Conservation (phyloP, 208 protist species). For the Leishmania aethiopica region DNA sequence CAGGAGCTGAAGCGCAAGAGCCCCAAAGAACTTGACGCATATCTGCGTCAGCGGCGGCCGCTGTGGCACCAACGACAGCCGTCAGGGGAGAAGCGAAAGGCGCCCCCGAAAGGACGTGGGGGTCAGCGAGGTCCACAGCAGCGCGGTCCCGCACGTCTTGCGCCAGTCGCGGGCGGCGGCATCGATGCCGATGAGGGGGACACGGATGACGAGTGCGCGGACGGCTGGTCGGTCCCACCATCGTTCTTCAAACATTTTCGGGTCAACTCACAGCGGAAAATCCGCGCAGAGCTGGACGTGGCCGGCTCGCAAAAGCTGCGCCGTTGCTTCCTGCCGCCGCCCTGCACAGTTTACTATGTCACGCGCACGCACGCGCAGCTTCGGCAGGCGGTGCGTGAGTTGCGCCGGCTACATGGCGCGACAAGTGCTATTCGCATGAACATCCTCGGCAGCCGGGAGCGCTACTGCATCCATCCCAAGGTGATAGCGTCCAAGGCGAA, state of each 20-base stretch:
- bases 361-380: slow-evolving; percentile 98
- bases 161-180: neutral
- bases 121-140: neutral
- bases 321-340: slow-evolving; percentile 48
- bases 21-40: slow-evolving; percentile 91
- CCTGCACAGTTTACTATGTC: slow-evolving; percentile 93
- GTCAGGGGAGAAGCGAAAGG: neutral
- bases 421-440: slow-evolving; percentile 73
- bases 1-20: slow-evolving; percentile 92
- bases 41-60: slow-evolving; percentile 80
- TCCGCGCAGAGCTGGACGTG: slow-evolving; percentile 55
- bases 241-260: slow-evolving; percentile 71
- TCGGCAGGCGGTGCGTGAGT: slow-evolving; percentile 93
- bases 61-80: slow-evolving; percentile 33
- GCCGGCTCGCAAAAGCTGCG: slow-evolving; percentile 56
- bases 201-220: slow-evolving; percentile 10
- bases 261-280: slow-evolving; percentile 26
- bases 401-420: slow-evolving; percentile 72
- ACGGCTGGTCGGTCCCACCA: slow-evolving; percentile 35
- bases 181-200: neutral
- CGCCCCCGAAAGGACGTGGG: neutral
- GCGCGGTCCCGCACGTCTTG: neutral
- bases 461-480: slow-evolving; percentile 94
- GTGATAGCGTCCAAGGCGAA: slow-evolving; percentile 47
- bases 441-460: slow-evolving; percentile 94